Evolutionary conservation across 768 basidiomycete species (phyloP), one percentile per base, ranked within the genome.

Genomic region (Kwoniella mangroviensis): DNA sequence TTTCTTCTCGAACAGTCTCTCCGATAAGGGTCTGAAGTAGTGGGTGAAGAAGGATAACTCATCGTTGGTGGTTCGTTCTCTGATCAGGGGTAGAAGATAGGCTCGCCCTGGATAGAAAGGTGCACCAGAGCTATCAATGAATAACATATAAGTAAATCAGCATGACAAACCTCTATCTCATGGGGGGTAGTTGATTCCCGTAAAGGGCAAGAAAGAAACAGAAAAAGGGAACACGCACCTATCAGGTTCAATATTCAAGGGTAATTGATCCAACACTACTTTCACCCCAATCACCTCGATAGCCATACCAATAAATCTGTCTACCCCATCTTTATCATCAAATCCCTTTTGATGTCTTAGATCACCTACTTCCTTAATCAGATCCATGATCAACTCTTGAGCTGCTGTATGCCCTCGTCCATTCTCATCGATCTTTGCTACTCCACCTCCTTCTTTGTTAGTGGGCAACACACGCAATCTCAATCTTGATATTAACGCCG

Each of bases 21-120:
- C 95, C 58, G 94, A 97, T 59, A 98, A 84, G 19, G 96, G 96
- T 9, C 98, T 91, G 75, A 98, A 98, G 82, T 92, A 92, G 2
- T 88, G 87, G 42, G 92, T 87, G 78, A 98, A 99, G 84, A 96
- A 95, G 0, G 85, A 84, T 57, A 98, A 85, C 1, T 90, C 90
- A 2, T 95, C 98, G 91, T 86, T 86, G 67, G 84, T 85, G 51
- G 84, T 84, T 3, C 90, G 88, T 40, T 92, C 88, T 13, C 90
- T 83, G 61, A 99, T 88, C 65, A 98, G 86, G 2, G 97, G 94
- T 6, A 99, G 87, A 52, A 99, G 86, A 85, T 91, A 97, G 13
- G 95, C 97, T 61, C 92, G 90, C 13, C 95, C 94, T 74, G 93
- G 92, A 43, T 85, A 86, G 57, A 90, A 89, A n/a, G 88, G 72